These are phyloP conservation scores for Pseudoneurospora amorphoporcata DNA, from an alignment of 495 filamentous ascomycete genomes.

Conservation along the genomic window DNA sequence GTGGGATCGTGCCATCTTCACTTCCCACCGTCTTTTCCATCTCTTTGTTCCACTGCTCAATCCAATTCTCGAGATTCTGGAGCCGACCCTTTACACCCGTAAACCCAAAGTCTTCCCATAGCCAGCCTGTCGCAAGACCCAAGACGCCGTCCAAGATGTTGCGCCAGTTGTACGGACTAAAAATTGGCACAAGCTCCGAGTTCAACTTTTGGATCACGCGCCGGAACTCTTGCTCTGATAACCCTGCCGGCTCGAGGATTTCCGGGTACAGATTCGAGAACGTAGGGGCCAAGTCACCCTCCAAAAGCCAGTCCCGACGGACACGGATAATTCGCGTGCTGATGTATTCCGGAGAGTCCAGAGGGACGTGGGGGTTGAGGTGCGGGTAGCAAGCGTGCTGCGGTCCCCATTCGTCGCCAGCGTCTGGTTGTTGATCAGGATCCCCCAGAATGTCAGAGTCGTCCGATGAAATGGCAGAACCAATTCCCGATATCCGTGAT, in stretches of 20 bases:
- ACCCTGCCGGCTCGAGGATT: slow-evolving; percentile 72
- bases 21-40: slow-evolving; percentile 41
- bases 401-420: slow-evolving; percentile 68
- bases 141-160: slow-evolving; percentile 68
- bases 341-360: slow-evolving; percentile 58
- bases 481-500: slow-evolving; percentile 33
- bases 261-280: slow-evolving; percentile 94
- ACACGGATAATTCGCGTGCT: slow-evolving; percentile 87
- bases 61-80: slow-evolving; percentile 56
- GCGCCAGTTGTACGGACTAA: slow-evolving; percentile 57
- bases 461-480: slow-evolving; percentile 38
- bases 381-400: slow-evolving; percentile 89
- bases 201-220: slow-evolving; percentile 70
- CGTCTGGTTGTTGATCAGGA: slow-evolving; percentile 35
- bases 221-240: slow-evolving; percentile 74
- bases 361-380: slow-evolving; percentile 80
- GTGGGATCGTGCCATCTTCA: slow-evolving; percentile 44
- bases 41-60: slow-evolving; percentile 71
- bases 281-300: slow-evolving; percentile 83
- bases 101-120: slow-evolving; percentile 83
- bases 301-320: slow-evolving; percentile 77
- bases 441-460: slow-evolving; percentile 46
- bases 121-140: slow-evolving; percentile 75
- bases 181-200: slow-evolving; percentile 54
- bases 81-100: slow-evolving; percentile 61